Conservation (phyloP, 2,329 filamentous ascomycete species). For the Fusarium udum region DNA sequence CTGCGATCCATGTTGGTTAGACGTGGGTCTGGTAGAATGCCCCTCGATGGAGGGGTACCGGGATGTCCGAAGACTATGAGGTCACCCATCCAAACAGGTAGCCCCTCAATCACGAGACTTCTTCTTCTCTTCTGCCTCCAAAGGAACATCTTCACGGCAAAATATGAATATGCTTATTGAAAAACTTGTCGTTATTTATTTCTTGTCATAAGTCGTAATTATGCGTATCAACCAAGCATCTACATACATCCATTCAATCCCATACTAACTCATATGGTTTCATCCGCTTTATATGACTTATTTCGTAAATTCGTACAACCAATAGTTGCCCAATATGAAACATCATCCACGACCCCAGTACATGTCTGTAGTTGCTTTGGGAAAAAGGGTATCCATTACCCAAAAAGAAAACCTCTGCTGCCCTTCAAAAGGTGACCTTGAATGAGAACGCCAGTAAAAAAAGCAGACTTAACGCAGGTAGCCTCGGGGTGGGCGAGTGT, state of each 20-base stretch:
- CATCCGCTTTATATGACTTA: constrained; percentile 33
- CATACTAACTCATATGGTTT: constrained; percentile 1
- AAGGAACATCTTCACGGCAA: neutral
- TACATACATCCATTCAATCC: constrained; percentile 32
- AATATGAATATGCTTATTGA: neutral
- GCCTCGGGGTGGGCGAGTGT: constrained; percentile 52
- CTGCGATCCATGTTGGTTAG: neutral
- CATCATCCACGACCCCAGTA: constrained; percentile 10
- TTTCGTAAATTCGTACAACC: constrained; percentile 36
- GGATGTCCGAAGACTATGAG: constrained; percentile 21
- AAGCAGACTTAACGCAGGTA: constrained; percentile 41
- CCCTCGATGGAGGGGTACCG: constrained; percentile 4
- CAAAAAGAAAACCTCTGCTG: constrained; percentile 6
- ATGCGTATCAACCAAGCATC: constrained; percentile 29
- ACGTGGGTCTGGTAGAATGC: neutral
- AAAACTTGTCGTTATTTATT: constrained; percentile 16
- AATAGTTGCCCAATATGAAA: constrained; percentile 22
- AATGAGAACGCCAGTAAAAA: constrained; percentile 29
- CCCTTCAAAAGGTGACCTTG: constrained; percentile 13
- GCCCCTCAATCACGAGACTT: neutral
- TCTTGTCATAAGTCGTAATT: constrained; percentile 36
- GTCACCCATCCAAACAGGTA: constrained; percentile 17
- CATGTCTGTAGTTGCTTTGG: constrained; percentile 28
- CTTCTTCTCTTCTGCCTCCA: neutral
- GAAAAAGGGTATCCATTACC: constrained; percentile 21